These are phyloP conservation scores for Carex cristatella DNA, from an alignment of 176 grass and related monocot species.

Conservation along the genomic window DNA sequence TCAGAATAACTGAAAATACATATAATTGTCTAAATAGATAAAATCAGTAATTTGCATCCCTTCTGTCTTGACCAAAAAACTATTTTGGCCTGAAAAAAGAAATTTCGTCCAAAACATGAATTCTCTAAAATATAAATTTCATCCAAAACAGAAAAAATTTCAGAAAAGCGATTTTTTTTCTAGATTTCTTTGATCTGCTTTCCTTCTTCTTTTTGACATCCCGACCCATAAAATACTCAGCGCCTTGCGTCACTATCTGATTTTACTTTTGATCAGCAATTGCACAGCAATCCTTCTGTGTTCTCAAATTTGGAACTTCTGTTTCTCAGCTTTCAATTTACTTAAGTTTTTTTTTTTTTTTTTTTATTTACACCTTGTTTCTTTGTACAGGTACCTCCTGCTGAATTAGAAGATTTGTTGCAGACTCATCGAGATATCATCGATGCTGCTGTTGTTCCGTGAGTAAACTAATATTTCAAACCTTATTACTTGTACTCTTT, in stretches of 20 bases:
- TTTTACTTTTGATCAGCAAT: not conserved
- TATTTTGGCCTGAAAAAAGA: no score
- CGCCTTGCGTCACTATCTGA: not conserved
- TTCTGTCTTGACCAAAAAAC: no score
- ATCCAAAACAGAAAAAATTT: no score
- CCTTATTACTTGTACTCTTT: not conserved
- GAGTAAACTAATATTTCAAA: not conserved
- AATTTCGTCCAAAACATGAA: no score
- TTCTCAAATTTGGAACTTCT: not conserved
- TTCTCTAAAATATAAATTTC: no score
- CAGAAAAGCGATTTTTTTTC: no score
- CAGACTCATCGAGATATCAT: slow-evolving; percentile 19
- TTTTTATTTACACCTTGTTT: not conserved
- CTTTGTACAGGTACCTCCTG: slow-evolving; percentile 37
- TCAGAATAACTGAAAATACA: no score
- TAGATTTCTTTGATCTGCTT: no score
- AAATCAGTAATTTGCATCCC: no score
- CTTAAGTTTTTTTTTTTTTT: not conserved
- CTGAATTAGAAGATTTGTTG: slow-evolving; percentile 37
- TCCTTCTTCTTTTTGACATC: no score
- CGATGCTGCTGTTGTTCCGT: slow-evolving; percentile 44
- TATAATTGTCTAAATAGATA: no score
- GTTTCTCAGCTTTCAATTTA: not conserved
- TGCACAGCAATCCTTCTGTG: not conserved
- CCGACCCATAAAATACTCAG: no score